These are phyloP conservation scores for Verticillium albo-atrum DNA, from an alignment of 2,329 filamentous ascomycete genomes.

Conservation along the genomic window DNA sequence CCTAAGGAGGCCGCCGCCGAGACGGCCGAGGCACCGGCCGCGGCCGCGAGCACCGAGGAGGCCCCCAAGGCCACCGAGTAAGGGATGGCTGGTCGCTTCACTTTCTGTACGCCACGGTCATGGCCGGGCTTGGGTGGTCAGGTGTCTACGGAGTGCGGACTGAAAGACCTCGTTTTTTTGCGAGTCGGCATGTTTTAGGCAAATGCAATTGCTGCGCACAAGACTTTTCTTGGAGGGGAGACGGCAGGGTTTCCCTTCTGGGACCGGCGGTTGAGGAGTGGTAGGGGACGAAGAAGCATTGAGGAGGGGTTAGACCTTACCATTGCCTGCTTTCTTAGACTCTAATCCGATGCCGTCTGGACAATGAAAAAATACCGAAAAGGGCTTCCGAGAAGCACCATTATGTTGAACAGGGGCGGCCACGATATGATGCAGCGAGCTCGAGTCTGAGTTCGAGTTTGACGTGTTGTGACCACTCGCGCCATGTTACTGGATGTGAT, in stretches of 20 bases:
- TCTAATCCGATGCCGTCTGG: conserved; percentile 53
- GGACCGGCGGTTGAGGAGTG: conserved; percentile 32
- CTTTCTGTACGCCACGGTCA: conserved; percentile 30
- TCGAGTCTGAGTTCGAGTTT: too few species aligned
- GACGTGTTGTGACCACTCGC: too few species aligned
- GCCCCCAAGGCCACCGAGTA: conserved; percentile 66
- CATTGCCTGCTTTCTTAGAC: conserved; percentile 49
- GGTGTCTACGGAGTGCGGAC: conserved; percentile 62
- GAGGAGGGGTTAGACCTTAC: conserved; percentile 36
- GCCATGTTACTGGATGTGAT: not conserved
- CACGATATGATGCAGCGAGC: too few species aligned
- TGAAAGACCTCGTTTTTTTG: conserved; percentile 50
- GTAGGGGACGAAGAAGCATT: conserved; percentile 35
- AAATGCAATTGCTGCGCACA: conserved; percentile 30
- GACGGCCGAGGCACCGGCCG: conserved; percentile 53
- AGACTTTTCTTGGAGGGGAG: conserved; percentile 28
- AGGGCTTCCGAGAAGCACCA: conserved; percentile 8
- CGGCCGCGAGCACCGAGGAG: conserved; percentile 47
- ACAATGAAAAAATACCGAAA: conserved; percentile 49
- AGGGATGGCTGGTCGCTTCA: conserved; percentile 21
- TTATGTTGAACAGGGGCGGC: conserved; percentile 24
- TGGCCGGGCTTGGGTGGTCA: conserved; percentile 43
- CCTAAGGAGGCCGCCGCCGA: conserved; percentile 43
- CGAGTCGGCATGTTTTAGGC: conserved; percentile 44
- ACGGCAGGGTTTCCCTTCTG: conserved; percentile 13